Base-by-base conservation (phyloP, 176 grass and related monocot genomes). In the Olyra latifolia region DNA sequence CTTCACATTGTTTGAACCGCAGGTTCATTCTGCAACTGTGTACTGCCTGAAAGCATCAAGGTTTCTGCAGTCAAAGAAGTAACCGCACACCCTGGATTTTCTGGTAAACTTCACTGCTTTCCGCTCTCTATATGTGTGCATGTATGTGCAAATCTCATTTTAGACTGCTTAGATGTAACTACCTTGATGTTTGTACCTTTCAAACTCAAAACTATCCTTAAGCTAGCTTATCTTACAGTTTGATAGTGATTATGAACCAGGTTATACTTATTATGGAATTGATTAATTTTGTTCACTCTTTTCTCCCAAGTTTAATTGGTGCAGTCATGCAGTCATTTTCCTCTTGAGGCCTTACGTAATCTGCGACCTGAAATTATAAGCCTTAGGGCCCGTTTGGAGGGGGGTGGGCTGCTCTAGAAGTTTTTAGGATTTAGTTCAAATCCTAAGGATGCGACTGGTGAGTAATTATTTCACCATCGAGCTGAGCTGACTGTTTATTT, bases 1-100 rank as follows among this genome's bases (percentile, higher is more conserved):
- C 39, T 78, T 73, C 25, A 30, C 40, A 10, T 42, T 75, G 46
- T 67, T 53, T 66, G n/a, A 50, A 83, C 74, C 52, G 15, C 88
- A 97, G 94, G 94, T 81, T 97, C 94, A 24, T 88, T 90, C 46
- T 97, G 88, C 89, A 94, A 85, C 74, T 97, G 94, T 46, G 73
- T 97, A 20, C 83, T 97, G 61, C 94, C 94, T 62, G 91, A 92
- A 78, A 84, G 76, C 69, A 94, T 97, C 71, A 91, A 91, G 66
- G 91, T 92, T 60, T 73, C 79, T 20, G 89, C 85, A 11, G 87
- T 92, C 25, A 88, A 72, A 86, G 76, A 94, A 71, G 82, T 88
- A 84, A 88, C 69, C 30, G 22, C 74, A 20, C 81, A 87, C 63
- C 78, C 59, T 0, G 81, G 77, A 57, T 88, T 87, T 43, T 94